Conservation (phyloP, 2,329 filamentous ascomycete species). For the Cordyceps militaris region DNA sequence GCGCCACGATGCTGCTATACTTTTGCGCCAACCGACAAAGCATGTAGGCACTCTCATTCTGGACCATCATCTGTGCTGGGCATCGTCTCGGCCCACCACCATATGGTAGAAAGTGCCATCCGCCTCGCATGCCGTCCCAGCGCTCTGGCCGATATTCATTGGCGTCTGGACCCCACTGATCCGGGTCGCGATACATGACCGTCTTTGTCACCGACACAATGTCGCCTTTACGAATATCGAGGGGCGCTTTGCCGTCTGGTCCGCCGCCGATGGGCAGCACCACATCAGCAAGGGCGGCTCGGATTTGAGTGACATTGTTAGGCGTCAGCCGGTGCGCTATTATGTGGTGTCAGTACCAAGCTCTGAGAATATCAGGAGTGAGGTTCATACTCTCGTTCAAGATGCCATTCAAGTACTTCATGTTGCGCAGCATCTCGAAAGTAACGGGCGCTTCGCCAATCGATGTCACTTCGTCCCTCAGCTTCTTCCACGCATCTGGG, state of each 20-base stretch:
- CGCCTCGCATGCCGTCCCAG: slow-evolving; percentile 23
- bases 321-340: not conserved
- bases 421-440: slow-evolving; percentile 17
- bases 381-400: slow-evolving; percentile 17
- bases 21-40: slow-evolving; percentile 15
- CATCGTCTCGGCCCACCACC: slow-evolving; percentile 22
- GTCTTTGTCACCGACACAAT: slow-evolving; percentile 37
- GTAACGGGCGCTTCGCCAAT: slow-evolving; percentile 13
- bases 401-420: slow-evolving; percentile 18
- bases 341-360: not conserved
- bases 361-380: no score
- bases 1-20: slow-evolving; percentile 15
- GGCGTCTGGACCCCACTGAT: slow-evolving; percentile 32
- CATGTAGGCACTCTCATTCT: slow-evolving; percentile 19
- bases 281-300: slow-evolving; percentile 29
- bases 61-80: slow-evolving; percentile 21
- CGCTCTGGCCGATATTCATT: slow-evolving; percentile 34
- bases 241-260: slow-evolving; percentile 35
- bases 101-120: slow-evolving; percentile 22
- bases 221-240: slow-evolving; percentile 42
- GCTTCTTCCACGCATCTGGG: slow-evolving; percentile 15
- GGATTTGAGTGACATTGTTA: not conserved
- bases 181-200: slow-evolving; percentile 31
- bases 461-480: slow-evolving; percentile 11
- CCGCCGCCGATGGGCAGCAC: slow-evolving; percentile 46